A percentile compares a stretch with the other conserved stretches of the same genome.
These are phyloP conservation scores for Kazachstania psychrophila DNA, from an alignment of 805 yeast genomes.

Conservation along the genomic window DNA sequence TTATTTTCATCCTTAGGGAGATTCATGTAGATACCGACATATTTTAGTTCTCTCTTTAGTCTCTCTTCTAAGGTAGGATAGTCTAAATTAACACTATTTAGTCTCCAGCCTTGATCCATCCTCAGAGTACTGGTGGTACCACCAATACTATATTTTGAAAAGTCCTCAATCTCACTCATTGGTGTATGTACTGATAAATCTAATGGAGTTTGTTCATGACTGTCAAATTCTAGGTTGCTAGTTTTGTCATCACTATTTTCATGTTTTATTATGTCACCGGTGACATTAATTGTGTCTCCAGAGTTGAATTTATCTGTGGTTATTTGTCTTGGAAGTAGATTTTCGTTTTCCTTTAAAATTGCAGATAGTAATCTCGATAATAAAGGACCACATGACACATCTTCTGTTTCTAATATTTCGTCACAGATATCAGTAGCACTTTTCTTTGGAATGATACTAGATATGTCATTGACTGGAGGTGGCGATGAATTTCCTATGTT, in stretches of 20 bases:
- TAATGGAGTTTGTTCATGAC: conserved; percentile 11
- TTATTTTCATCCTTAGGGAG: conserved; percentile 28
- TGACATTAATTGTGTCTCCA: background rate
- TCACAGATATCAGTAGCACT: conserved; percentile 46
- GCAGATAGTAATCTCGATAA: conserved; percentile 80
- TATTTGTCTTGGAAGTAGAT: conserved; percentile 6
- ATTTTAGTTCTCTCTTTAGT: conserved; percentile 74
- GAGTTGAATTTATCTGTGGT: background rate
- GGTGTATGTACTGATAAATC: conserved; percentile 16
- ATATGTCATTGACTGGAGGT: conserved; percentile 39
- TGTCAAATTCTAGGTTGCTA: conserved; percentile 7
- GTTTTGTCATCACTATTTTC: conserved; percentile 21
- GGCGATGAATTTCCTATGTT: conserved; percentile 36
- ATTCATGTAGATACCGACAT: conserved; percentile 82
- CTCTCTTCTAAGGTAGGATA: conserved; percentile 81
- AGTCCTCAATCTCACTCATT: conserved; percentile 13
- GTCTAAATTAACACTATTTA: conserved; percentile 43
- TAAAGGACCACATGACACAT: conserved; percentile 82
- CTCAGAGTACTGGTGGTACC: conserved; percentile 28
- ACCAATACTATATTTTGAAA: conserved; percentile 5
- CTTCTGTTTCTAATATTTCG: conserved; percentile 57
- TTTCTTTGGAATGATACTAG: conserved; percentile 44
- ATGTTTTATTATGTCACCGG: conserved; percentile 11
- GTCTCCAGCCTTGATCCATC: conserved; percentile 42
- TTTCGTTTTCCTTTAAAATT: conserved; percentile 35